Base-by-base conservation (phyloP, 352 stramenopile species). In the Pythium monospermum region DNA sequence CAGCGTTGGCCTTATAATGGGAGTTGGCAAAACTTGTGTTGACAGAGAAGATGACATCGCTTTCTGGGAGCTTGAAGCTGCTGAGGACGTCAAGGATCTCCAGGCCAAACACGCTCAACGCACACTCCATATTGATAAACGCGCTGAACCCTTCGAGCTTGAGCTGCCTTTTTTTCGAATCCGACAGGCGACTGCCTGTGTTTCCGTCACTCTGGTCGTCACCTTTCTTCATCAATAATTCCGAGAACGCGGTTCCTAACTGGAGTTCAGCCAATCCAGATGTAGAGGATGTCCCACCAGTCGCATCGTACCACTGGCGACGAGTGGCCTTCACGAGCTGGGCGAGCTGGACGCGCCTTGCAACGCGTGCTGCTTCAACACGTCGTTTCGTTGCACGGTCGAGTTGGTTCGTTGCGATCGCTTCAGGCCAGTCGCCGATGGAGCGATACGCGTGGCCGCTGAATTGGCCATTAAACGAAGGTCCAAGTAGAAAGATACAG, bases 371-470 rank as follows among this genome's bases (percentile, higher is more conserved):
- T 2, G 87, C 69, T 40, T 90, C 75, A 3, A 92, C 76, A 6
- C 66, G 71, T 3, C 76, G 64, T 21, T 83, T 68, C 10, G 73
- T 77, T 26, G 76, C 65, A 21, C 76, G 67, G 51, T 85, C 63
- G 23, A 92, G 53, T 30, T 86, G 68, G 5, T 61, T 64, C 13
- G 64, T 84, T 21, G 81, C 65, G 28, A 85, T 68, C 0, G 76
- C 76, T 57, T 92, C 82, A 0, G 77, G 67, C 73, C 79, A 92
- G 53, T 89, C 72, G 16, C 78, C 69, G 15, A 83, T 69, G 6
- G 75, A 73, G 4, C 77, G 71, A 58, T 87, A 90, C 2, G 68
- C 58, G 47, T 87, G 69, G 3, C 79, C 79, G 56, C 73, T 85
- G 38, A 87, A 83, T 26, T 77, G 76, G 1, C 79, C 57, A 16